Conservation (phyloP, 345 rosid genomes). For the Salix udensis region DNA sequence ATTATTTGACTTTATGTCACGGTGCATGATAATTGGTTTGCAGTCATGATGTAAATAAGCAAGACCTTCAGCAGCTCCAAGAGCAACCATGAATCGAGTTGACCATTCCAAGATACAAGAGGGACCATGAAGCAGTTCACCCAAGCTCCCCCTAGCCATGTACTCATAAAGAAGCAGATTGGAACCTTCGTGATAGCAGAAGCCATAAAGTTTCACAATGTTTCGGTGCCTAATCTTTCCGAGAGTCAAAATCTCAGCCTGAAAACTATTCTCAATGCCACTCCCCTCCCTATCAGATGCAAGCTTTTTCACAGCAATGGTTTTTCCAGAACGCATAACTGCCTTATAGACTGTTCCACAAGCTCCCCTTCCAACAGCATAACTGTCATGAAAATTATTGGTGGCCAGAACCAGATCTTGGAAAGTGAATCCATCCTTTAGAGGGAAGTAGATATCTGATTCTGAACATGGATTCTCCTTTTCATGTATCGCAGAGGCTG, state of each 20-base stretch:
- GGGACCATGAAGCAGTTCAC: conserved; percentile 57
- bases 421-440: conserved; percentile 63
- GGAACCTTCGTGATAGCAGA: conserved; percentile 65
- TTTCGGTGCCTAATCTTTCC: conserved; percentile 80
- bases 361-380: conserved; percentile 68
- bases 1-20: conserved; percentile 80
- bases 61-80: conserved; percentile 82
- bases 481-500: conserved; percentile 45
- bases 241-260: conserved; percentile 71
- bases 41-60: conserved; percentile 79
- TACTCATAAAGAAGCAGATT: conserved; percentile 73
- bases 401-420: conserved; percentile 72
- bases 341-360: conserved; percentile 80
- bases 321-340: conserved; percentile 52
- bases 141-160: conserved; percentile 77
- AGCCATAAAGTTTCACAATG: conserved; percentile 77
- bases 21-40: conserved; percentile 70
- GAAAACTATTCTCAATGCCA: conserved; percentile 60
- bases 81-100: conserved; percentile 57
- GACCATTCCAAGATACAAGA: conserved; percentile 53
- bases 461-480: conserved; percentile 35
- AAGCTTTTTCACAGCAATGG: conserved; percentile 69
- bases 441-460: conserved; percentile 60
- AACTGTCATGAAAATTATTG: conserved; percentile 53
- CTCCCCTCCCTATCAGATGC: conserved; percentile 59